Evolutionary conservation across 495 filamentous ascomycete species (phyloP), one percentile per base, ranked within the genome.

Genomic region (Collariella sp.): DNA sequence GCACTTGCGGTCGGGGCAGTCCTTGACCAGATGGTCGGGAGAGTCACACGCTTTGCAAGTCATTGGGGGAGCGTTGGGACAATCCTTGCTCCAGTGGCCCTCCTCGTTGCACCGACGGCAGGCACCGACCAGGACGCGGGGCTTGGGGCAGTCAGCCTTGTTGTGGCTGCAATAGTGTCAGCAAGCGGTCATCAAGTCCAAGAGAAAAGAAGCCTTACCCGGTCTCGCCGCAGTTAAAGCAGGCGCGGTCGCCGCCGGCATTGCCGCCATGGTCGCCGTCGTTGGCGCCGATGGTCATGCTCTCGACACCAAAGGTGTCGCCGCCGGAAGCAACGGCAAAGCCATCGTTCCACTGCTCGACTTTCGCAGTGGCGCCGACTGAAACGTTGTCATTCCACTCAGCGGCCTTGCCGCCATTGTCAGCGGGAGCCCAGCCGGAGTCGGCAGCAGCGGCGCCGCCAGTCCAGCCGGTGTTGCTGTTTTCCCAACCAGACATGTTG

Each of bases 171-270:
- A 12, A 50, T 39, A 41, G 12, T 42, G 60, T 62, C 58, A 67
- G 55, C 39, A 47, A 40, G 16, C 41, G 40, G 22, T 15, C 5
- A 15, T 42, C 23, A 33, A 24, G 5, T 24, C n/a, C 1, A n/a
- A 40, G 33, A 22, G 24, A n/a, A 20, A 29, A 45, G 31, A 13
- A 31, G 46, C 56, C 72, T 70, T 74, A 85, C 85, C 86, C 87
- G 54, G 75, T 68, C 62, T 89, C 69, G 34, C 84, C 86, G 57
- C 89, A 95, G 64, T 89, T 90, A 77, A 82, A 94, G 72, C 88
- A 95, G 31, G 73, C 78, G 22, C 73, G 74, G 31, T 67, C 64
- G 11, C 56, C 57, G 42, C 76, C 81, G 78, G 75, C 65, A 83
- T 86, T 83, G 79, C 77, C 80, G 74, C 40, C 46, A 7, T 19